These are phyloP conservation scores for Asterionellopsis glacialis DNA, from an alignment of 108 stramenopile species.

Conservation along the genomic window DNA sequence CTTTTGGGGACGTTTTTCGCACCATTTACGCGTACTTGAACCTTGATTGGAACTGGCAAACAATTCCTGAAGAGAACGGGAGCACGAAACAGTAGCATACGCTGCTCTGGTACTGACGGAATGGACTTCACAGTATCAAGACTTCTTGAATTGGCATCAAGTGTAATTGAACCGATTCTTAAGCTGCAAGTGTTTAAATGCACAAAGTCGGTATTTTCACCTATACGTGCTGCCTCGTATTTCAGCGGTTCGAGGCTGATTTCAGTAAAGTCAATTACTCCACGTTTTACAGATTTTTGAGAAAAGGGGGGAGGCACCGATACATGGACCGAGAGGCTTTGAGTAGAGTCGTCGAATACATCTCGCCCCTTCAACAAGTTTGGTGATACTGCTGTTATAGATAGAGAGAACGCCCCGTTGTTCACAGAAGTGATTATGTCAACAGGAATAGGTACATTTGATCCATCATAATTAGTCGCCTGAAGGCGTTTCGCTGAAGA, in stretches of 20 bases:
- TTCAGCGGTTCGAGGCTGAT: constrained; percentile 13
- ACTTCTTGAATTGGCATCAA: constrained; percentile 7
- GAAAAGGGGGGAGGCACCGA: constrained; percentile 36
- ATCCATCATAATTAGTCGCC: constrained; percentile 2
- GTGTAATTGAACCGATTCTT: constrained; percentile 29
- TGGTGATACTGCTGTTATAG: constrained; percentile 3
- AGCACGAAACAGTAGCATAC: constrained; percentile 37
- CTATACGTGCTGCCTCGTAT: not conserved
- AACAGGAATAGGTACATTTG: constrained; percentile 38
- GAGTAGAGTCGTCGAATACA: constrained; percentile 10
- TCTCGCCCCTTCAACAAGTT: not conserved
- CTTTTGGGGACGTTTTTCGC: not conserved
- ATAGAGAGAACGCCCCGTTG: constrained; percentile 26
- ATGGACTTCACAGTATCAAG: not conserved
- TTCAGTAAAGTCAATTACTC: constrained; percentile 31
- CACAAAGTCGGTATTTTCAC: constrained; percentile 2
- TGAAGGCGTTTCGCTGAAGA: not conserved
- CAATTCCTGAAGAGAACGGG: constrained; percentile 36
- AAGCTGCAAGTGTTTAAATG: constrained; percentile 33
- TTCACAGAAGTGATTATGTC: constrained; percentile 39
- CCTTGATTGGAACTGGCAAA: constrained; percentile 41
- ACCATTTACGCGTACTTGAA: constrained; percentile 30
- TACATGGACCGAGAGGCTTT: constrained; percentile 4
- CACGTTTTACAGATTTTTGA: constrained; percentile 26
- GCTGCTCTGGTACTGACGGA: constrained; percentile 25